Percentiles rank a stretch among this genome's conserved stretches.
Conservation (phyloP, 2,329 filamentous ascomycete genomes). For the Talaromyces sp. region DNA sequence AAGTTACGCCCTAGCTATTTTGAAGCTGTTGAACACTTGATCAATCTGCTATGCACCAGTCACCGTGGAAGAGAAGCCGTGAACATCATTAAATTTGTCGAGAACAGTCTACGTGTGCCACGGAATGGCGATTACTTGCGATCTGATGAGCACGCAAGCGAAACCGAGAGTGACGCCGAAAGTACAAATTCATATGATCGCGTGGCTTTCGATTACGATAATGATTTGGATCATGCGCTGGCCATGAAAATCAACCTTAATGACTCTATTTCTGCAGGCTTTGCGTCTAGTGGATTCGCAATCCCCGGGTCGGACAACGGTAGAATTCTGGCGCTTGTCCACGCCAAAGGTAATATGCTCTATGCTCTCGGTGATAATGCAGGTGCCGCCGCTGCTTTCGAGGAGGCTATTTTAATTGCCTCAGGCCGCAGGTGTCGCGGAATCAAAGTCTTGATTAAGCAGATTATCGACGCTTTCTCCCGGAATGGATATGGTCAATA, state of each 20-base stretch:
- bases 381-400: constrained; percentile 80
- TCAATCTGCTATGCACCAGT: constrained; percentile 76
- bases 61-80: constrained; percentile 81
- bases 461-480: constrained; percentile 65
- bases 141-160: constrained; percentile 52
- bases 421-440: constrained; percentile 64
- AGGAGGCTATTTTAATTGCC: constrained; percentile 88
- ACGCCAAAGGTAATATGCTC: constrained; percentile 98
- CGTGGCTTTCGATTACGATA: constrained; percentile 54
- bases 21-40: constrained; percentile 90
- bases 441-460: constrained; percentile 72
- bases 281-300: constrained; percentile 75
- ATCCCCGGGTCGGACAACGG: constrained; percentile 85
- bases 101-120: constrained; percentile 60
- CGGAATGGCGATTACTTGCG: constrained; percentile 45
- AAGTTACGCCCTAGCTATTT: constrained; percentile 80
- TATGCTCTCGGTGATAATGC: constrained; percentile 81
- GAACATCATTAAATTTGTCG: constrained; percentile 78
- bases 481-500: constrained; percentile 32
- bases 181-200: constrained; percentile 54
- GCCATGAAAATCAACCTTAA: constrained; percentile 24
- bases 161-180: constrained; percentile 54
- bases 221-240: constrained; percentile 30
- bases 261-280: constrained; percentile 45
- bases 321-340: constrained; percentile 84